Conservation (phyloP, 2,329 filamentous ascomycete genomes). For the Claviceps purpurea region DNA sequence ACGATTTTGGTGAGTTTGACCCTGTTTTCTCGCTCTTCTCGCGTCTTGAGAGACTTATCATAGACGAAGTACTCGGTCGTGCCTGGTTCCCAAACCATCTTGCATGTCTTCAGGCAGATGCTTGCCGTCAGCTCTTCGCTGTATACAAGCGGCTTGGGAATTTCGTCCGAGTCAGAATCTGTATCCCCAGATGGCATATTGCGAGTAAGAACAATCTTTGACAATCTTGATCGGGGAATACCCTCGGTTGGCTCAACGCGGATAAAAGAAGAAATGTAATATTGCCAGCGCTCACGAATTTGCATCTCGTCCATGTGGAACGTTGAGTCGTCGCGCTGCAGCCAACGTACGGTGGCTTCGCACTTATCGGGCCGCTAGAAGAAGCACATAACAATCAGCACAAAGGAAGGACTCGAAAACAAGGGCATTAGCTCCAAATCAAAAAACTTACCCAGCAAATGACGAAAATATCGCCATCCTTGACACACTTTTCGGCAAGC, state of each 20-base stretch:
- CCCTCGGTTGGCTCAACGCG: conserved; percentile 81
- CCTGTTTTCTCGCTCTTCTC: conserved; percentile 45
- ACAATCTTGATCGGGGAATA: conserved; percentile 49
- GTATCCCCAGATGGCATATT: conserved; percentile 52
- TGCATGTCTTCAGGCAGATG: conserved; percentile 66
- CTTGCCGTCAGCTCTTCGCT: conserved; percentile 57
- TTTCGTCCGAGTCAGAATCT: conserved; percentile 49
- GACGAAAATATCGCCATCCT: conserved; percentile 83
- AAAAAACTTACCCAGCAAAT: conserved; percentile 68
- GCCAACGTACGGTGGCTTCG: conserved; percentile 59
- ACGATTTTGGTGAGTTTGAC: conserved; percentile 38
- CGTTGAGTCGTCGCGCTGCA: conserved; percentile 56
- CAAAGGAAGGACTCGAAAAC: background rate
- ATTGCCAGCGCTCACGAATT: conserved; percentile 73
- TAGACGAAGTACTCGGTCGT: conserved; percentile 61
- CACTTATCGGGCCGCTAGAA: conserved; percentile 51
- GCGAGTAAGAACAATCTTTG: conserved; percentile 55
- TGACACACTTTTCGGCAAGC: conserved; percentile 82
- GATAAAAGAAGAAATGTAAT: conserved; percentile 87
- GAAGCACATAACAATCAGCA: conserved; percentile 16
- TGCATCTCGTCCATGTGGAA: conserved; percentile 86
- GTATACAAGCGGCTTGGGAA: conserved; percentile 46
- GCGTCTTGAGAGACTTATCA: conserved; percentile 53
- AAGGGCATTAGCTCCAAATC: too few species aligned
- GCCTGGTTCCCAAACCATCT: conserved; percentile 61